Conservation (phyloP, 805 yeast genomes). For the Kregervanrija delftensis region DNA sequence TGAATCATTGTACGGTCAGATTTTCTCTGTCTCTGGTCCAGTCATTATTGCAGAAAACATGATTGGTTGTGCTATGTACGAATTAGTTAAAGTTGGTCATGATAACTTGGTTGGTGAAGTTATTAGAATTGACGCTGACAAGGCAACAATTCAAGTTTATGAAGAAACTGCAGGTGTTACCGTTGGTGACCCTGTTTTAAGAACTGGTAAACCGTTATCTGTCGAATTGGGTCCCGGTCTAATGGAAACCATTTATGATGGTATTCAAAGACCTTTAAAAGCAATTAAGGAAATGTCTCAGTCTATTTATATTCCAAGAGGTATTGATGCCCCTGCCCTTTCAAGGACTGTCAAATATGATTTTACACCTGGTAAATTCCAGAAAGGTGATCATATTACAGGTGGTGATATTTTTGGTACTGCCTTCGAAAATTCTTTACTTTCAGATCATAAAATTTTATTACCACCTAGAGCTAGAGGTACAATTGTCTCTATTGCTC, state of each 20-base stretch:
- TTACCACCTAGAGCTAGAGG: conserved; percentile 99
- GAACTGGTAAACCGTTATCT: conserved; percentile 98
- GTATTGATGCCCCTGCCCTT: conserved; percentile 95
- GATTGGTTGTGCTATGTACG: conserved; percentile 99
- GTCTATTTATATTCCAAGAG: conserved; percentile 97
- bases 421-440: conserved; percentile 86
- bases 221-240: conserved; percentile 99
- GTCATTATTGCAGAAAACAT: conserved; percentile 96
- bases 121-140: conserved; percentile 92
- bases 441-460: conserved; percentile 88
- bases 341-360: conserved; percentile 77
- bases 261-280: conserved; percentile 97
- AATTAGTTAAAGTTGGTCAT: conserved; percentile 96
- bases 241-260: conserved; percentile 98
- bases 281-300: conserved; percentile 83
- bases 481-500: conserved; percentile 85
- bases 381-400: conserved; percentile 94
- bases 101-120: conserved; percentile 97
- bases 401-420: conserved; percentile 98
- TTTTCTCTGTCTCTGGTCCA: conserved; percentile 96
- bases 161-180: conserved; percentile 99
- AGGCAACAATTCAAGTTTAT: conserved; percentile 97
- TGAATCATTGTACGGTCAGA: conserved; percentile 80
- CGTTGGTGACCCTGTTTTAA: conserved; percentile 96
- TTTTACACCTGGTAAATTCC: conserved; percentile 70